Evolutionary conservation across 2,329 filamentous ascomycete species (phyloP).

Genomic region (Aspergillus glaucus): DNA sequence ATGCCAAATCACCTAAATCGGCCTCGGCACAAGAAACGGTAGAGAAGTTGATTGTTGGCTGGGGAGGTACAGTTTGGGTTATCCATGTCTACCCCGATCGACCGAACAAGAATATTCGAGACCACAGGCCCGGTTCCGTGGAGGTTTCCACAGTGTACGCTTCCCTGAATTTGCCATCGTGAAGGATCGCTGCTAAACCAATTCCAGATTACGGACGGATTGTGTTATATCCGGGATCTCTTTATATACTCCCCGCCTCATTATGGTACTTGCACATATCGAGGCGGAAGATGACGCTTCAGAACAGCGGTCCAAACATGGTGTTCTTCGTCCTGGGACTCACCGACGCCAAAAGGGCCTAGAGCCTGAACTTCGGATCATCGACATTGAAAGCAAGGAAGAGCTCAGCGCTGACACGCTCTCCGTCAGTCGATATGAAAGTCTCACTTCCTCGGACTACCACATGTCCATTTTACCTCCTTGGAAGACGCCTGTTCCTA

Average conservation of each 20-base stretch:
- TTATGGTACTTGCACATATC: slow-evolving; percentile 88
- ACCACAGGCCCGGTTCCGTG: slow-evolving; percentile 68
- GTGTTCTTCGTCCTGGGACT: slow-evolving; percentile 55
- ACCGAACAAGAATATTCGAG: slow-evolving; percentile 60
- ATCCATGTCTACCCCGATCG: slow-evolving; percentile 79
- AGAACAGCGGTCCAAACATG: slow-evolving; percentile 38
- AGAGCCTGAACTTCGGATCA: slow-evolving; percentile 82
- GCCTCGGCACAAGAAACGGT: slow-evolving; percentile 37
- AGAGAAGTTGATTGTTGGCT: slow-evolving; percentile 85
- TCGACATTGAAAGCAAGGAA: slow-evolving; percentile 75
- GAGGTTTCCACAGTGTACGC: slow-evolving; percentile 90
- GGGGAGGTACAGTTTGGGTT: slow-evolving; percentile 95
- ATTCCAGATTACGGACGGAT: slow-evolving; percentile 74
- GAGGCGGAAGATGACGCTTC: slow-evolving; percentile 64
- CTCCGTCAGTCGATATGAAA: slow-evolving; percentile 78
- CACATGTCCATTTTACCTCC: slow-evolving; percentile 80
- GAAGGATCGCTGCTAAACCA: slow-evolving; percentile 22
- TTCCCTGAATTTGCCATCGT: not conserved
- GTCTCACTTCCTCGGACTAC: slow-evolving; percentile 81
- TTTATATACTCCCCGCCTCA: slow-evolving; percentile 84
- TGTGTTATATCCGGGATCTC: slow-evolving; percentile 97
- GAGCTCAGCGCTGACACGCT: slow-evolving; percentile 84
- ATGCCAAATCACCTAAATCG: slow-evolving; percentile 31
- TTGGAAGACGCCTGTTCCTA: slow-evolving; percentile 58
- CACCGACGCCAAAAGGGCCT: slow-evolving; percentile 70